A percentile compares a stretch with the other conserved stretches of the same genome.
Conservation (phyloP, 208 protist species). For the Crithidia thermophila region DNA sequence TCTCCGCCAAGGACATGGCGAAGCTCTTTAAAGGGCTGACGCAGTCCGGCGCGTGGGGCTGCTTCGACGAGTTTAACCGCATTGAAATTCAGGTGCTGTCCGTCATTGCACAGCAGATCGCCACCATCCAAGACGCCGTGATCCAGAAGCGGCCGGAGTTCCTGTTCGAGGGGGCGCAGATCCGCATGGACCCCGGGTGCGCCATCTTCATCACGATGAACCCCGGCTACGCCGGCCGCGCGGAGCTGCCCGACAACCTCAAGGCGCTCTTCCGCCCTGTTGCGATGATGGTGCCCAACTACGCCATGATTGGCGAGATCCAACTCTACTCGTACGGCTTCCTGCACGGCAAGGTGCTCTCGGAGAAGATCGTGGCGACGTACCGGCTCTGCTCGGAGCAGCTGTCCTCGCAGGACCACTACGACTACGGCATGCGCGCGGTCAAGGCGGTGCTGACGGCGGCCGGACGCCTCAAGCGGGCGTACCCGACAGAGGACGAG, state of each 20-base stretch:
- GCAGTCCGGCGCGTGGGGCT: constrained; percentile 95
- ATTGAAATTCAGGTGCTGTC: constrained; percentile 98
- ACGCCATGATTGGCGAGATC: constrained; percentile 99
- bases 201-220: constrained; percentile 99
- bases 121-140: constrained; percentile 95
- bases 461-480: constrained; percentile 91
- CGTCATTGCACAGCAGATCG: constrained; percentile 97
- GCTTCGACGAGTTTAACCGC: constrained; percentile 99
- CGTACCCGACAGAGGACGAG: constrained; percentile 93
- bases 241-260: constrained; percentile 98
- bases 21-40: constrained; percentile 97
- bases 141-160: constrained; percentile 88
- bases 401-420: constrained; percentile 98
- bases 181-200: constrained; percentile 92
- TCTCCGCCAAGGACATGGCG: constrained; percentile 96
- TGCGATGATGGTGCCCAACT: constrained; percentile 98
- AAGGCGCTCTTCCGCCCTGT: constrained; percentile 99
- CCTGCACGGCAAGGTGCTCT: constrained; percentile 89
- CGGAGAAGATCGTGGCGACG: constrained; percentile 96
- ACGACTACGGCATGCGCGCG: constrained; percentile 98
- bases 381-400: constrained; percentile 97
- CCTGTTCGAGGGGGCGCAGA: constrained; percentile 94
- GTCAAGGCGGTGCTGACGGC: constrained; percentile 96
- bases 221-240: constrained; percentile 97
- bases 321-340: constrained; percentile 98